Evolutionary conservation across 2,329 filamentous ascomycete species (phyloP).

Genomic region (Davidsoniella neocaledoniae): DNA sequence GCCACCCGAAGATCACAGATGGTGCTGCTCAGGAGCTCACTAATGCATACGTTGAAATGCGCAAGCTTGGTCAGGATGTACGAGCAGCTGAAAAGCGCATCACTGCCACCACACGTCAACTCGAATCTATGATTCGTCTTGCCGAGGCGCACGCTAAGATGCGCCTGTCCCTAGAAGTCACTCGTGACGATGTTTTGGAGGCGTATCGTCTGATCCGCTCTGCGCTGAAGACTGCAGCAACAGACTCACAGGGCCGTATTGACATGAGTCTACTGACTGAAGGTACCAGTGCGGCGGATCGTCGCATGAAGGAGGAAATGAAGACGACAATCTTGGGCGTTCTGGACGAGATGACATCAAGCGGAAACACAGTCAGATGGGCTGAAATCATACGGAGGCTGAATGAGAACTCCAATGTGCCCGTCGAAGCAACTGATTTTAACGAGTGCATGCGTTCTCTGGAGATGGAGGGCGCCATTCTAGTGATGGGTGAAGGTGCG

Average conservation of each 20-base stretch:
- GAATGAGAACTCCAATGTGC: constrained; percentile 50
- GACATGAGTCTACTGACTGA: constrained; percentile 94
- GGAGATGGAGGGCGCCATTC: constrained; percentile 71
- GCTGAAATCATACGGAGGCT: constrained; percentile 61
- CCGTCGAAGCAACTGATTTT: constrained; percentile 67
- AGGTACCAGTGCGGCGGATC: constrained; percentile 77
- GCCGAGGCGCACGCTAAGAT: constrained; percentile 96
- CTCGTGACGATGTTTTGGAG: constrained; percentile 68
- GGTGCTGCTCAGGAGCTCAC: constrained; percentile 73
- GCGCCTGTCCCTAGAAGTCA: constrained; percentile 65
- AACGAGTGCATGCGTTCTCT: constrained; percentile 61
- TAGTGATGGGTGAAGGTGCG: constrained; percentile 68
- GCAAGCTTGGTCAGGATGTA: constrained; percentile 75
- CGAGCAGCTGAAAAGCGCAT: constrained; percentile 87
- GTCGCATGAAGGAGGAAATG: constrained; percentile 57
- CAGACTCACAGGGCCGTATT: constrained; percentile 79
- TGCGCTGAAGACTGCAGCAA: constrained; percentile 93
- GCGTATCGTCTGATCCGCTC: constrained; percentile 84
- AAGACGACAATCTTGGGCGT: constrained; percentile 60
- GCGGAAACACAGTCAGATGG: constrained; percentile 52
- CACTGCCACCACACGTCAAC: constrained; percentile 87
- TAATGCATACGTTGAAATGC: constrained; percentile 83
- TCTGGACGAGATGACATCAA: constrained; percentile 62
- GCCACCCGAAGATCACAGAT: constrained; percentile 67
- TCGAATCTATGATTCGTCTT: constrained; percentile 97